Conservation (phyloP, 2,329 filamentous ascomycete genomes). For the Trichophyton rubrum region DNA sequence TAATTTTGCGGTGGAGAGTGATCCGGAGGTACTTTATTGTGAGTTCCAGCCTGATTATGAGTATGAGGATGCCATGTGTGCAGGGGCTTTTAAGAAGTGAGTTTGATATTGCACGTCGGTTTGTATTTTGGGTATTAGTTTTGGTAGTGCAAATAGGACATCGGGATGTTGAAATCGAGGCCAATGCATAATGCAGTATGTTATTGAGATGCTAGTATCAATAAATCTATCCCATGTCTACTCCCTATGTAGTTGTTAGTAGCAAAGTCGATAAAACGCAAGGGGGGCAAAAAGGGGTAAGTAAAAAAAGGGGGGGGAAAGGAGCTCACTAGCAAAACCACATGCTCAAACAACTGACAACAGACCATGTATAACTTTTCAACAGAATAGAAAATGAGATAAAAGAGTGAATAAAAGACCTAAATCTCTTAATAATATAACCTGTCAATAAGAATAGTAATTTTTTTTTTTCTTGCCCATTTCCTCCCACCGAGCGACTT, state of each 20-base stretch:
- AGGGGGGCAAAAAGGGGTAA: neutral
- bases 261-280: neutral
- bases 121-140: neutral
- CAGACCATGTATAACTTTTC: neutral
- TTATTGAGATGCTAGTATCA: no score
- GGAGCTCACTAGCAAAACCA: neutral
- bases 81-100: constrained; percentile 18
- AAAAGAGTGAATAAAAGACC: neutral
- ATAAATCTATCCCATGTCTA: neutral
- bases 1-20: constrained; percentile 18
- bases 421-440: neutral
- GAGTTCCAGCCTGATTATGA: constrained; percentile 21
- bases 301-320: no score
- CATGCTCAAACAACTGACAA: neutral
- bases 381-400: neutral
- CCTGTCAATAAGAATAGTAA: no score
- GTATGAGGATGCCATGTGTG: constrained; percentile 18
- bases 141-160: neutral
- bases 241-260: neutral
- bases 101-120: neutral
- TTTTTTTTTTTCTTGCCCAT: no score
- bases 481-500: no score
- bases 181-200: no score
- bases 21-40: constrained; percentile 17
- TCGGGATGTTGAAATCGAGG: no score